Conservation (phyloP, 495 filamentous ascomycete genomes). For the Penicillium malachiteum region DNA sequence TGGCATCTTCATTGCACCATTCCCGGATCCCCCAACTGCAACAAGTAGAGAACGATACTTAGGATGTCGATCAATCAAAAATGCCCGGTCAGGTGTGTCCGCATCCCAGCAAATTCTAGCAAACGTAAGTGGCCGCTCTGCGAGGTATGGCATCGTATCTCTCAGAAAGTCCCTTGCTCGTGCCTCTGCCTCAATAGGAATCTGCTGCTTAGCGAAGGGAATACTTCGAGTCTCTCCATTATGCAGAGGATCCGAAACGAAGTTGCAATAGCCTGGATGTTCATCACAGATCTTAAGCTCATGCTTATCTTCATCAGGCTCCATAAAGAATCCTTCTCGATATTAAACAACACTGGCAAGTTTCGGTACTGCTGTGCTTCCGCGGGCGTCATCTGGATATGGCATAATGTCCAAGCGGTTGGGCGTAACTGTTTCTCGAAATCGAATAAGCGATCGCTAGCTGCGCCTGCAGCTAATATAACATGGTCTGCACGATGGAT, state of each 20-base stretch:
- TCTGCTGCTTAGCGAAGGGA: slow-evolving; percentile 50
- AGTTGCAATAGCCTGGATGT: slow-evolving; percentile 56
- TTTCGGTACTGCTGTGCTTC: slow-evolving; percentile 43
- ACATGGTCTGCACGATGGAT: slow-evolving; percentile 36
- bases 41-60: slow-evolving; percentile 41
- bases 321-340: slow-evolving; percentile 56
- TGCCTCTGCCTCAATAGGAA: slow-evolving; percentile 44
- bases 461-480: slow-evolving; percentile 50
- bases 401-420: slow-evolving; percentile 53
- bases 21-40: slow-evolving; percentile 51
- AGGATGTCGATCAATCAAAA: slow-evolving; percentile 47
- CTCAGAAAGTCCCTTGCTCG: slow-evolving; percentile 42
- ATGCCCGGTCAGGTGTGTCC: slow-evolving; percentile 52
- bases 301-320: slow-evolving; percentile 49
- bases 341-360: slow-evolving; percentile 52
- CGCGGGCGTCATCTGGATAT: slow-evolving; percentile 47
- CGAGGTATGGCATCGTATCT: slow-evolving; percentile 53
- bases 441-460: slow-evolving; percentile 46
- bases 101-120: slow-evolving; percentile 56
- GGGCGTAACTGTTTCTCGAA: slow-evolving; percentile 54
- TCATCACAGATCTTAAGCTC: slow-evolving; percentile 59
- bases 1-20: slow-evolving; percentile 52
- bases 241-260: slow-evolving; percentile 19
- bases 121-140: slow-evolving; percentile 44
- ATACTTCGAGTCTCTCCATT: slow-evolving; percentile 30